Conservation (phyloP, 2,329 filamentous ascomycete genomes). For the Penicillium sclerotiorum region DNA sequence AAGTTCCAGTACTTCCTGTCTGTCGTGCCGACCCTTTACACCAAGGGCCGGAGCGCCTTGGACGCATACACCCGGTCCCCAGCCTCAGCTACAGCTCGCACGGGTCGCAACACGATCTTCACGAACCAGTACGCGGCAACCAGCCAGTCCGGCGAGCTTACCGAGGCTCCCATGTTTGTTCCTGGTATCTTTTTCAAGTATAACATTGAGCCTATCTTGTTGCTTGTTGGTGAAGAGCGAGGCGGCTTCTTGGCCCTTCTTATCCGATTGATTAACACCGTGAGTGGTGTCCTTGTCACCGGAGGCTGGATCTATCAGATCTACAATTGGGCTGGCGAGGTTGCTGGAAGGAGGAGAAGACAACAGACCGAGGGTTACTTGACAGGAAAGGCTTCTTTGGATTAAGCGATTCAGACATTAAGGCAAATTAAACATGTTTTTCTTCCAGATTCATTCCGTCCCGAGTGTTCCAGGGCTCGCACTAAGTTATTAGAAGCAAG, state of each 20-base stretch:
- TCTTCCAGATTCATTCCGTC: no score
- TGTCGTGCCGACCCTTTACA: constrained; percentile 92
- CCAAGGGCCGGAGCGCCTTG: constrained; percentile 52
- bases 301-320: constrained; percentile 92
- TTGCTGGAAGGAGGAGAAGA: constrained; percentile 47
- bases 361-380: constrained; percentile 52
- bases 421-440: no score
- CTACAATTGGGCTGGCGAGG: constrained; percentile 69
- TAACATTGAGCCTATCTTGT: constrained; percentile 92
- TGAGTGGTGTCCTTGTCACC: constrained; percentile 87
- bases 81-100: constrained; percentile 31
- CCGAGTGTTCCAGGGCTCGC: no score
- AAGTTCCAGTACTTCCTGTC: constrained; percentile 98
- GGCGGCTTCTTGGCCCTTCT: constrained; percentile 73
- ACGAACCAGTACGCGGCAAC: constrained; percentile 99
- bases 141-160: constrained; percentile 69
- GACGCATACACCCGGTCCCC: constrained; percentile 46
- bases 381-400: constrained; percentile 43
- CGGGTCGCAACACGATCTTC: constrained; percentile 58
- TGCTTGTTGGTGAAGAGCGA: constrained; percentile 81
- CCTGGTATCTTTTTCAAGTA: constrained; percentile 98
- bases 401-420: no score
- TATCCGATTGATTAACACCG: constrained; percentile 84
- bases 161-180: constrained; percentile 63
- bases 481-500: no score